phyloP scores from a whole-genome alignment of 2,329 filamentous ascomycete species.

The Hypoxylon sp. region DNA sequence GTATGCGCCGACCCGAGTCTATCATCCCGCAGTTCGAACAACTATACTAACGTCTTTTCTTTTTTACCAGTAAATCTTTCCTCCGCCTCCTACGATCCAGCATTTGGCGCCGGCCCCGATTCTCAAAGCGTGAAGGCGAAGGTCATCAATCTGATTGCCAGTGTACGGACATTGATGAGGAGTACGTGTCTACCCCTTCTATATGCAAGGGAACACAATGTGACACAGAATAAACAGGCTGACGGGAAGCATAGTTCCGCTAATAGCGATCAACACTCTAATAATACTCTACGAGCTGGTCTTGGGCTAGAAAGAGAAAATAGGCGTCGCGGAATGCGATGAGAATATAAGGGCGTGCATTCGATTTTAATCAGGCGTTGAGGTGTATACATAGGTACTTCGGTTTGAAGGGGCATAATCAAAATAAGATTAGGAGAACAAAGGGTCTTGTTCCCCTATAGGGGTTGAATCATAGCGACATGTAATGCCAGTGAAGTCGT shows the following conservation, averaged over 20 bases:
- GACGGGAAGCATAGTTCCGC: slow-evolving; percentile 72
- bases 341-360: slow-evolving; percentile 35
- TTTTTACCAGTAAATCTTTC: slow-evolving; percentile 86
- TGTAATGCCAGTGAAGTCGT: slow-evolving; percentile 7
- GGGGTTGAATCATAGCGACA: slow-evolving; percentile 16
- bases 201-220: slow-evolving; percentile 3
- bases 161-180: slow-evolving; percentile 91
- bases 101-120: slow-evolving; percentile 81
- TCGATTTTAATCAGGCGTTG: slow-evolving; percentile 39
- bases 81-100: slow-evolving; percentile 76
- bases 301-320: slow-evolving; percentile 68
- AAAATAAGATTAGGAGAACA: slow-evolving; percentile 18
- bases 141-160: slow-evolving; percentile 89
- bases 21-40: slow-evolving; percentile 22
- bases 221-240: slow-evolving; percentile 1
- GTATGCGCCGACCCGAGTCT: slow-evolving; percentile 63
- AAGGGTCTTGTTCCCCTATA: slow-evolving; percentile 8
- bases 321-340: slow-evolving; percentile 16
- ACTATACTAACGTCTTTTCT: slow-evolving; percentile 54
- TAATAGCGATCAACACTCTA: slow-evolving; percentile 86
- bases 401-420: slow-evolving; percentile 22
- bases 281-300: slow-evolving; percentile 88
- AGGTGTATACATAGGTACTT: slow-evolving; percentile 35
- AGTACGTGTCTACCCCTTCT: slow-evolving; percentile 71
- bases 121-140: slow-evolving; percentile 84